Conservation (phyloP, 2,329 filamentous ascomycete species). For the Neopestalotiopsis sp. region DNA sequence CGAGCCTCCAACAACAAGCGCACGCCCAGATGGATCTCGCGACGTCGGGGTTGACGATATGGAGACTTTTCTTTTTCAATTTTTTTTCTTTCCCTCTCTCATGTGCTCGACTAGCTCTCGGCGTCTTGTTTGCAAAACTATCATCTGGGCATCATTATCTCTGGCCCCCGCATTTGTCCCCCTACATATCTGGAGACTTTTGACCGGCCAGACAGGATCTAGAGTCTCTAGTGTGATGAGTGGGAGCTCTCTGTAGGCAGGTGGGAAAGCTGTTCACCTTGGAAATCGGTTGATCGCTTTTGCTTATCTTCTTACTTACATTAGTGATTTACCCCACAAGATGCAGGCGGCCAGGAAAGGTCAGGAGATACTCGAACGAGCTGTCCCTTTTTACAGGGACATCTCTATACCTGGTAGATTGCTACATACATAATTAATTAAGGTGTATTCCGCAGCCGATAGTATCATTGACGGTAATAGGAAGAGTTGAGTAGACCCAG, state of each 20-base stretch:
- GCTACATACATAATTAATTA: neutral
- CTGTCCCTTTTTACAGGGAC: neutral
- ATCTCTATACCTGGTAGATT: neutral
- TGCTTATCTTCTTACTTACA: neutral
- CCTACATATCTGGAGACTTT: no score
- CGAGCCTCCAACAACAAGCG: neutral
- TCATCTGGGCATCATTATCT: constrained; percentile 7
- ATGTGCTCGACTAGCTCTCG: neutral
- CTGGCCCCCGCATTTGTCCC: constrained; percentile 1
- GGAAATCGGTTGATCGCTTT: constrained; percentile 1
- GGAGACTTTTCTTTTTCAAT: neutral
- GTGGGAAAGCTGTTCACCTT: neutral
- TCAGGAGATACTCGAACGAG: constrained; percentile 15
- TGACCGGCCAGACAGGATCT: neutral
- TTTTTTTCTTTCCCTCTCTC: neutral
- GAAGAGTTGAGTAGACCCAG: neutral
- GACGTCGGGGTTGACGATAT: neutral
- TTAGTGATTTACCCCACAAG: constrained; percentile 11
- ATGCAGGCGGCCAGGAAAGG: neutral
- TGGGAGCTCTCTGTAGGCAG: neutral
- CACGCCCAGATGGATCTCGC: neutral
- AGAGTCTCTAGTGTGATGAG: neutral
- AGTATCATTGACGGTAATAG: neutral
- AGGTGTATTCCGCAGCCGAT: no score
- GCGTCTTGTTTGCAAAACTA: neutral